Evolutionary conservation across 129 eudicot genomes (phyloP), one percentile per base, ranked within the genome.

Genomic region (Dittrichia graveolens): DNA sequence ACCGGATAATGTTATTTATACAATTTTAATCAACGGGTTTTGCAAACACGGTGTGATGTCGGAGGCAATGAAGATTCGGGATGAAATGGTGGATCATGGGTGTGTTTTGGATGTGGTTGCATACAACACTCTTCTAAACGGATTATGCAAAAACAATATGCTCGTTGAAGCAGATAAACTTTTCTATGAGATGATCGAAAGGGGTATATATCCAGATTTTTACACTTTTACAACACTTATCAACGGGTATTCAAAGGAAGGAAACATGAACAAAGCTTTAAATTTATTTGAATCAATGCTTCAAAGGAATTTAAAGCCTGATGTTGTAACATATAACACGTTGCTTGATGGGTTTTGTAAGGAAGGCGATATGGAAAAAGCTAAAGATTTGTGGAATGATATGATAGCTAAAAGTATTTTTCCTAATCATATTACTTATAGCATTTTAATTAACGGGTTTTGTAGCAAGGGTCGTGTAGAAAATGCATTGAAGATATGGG

Each of bases 321-420:
- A 91, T 75, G 82, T 88, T 16, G 88, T 91, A 35, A 88, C 96
- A 12, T 88, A 86, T 70, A 91, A 91, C 61, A 81, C 87, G 19
- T 70, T 91, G 83, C 81, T 91, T 35, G 93, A 84, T 75, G 97
- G 96, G 14, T 91, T 88, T 52, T 84, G 96, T 77, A 91, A 69
- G 64, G 91, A 73, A 31, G 97, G 96, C 71, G 87, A 88, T 45
- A 81, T 88, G 91, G 96, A 81, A 75, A 81, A 76, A 46, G 93
- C 93, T 54, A 63, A 75, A n/a, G 86, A 77, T 18, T 65, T 88
- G 52, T 78, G 82, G 82, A 66, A 59, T 37, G 84, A 79, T 77
- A 88, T 88, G 97, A 69, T 83, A 60, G 65, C 77, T 8, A 74
- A 81, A 73, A 69, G 38, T 9, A 77, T 85, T 45, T 57, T 43